Evolutionary conservation across 495 filamentous ascomycete species (phyloP).

Genomic region (Usnea hakonensis): DNA sequence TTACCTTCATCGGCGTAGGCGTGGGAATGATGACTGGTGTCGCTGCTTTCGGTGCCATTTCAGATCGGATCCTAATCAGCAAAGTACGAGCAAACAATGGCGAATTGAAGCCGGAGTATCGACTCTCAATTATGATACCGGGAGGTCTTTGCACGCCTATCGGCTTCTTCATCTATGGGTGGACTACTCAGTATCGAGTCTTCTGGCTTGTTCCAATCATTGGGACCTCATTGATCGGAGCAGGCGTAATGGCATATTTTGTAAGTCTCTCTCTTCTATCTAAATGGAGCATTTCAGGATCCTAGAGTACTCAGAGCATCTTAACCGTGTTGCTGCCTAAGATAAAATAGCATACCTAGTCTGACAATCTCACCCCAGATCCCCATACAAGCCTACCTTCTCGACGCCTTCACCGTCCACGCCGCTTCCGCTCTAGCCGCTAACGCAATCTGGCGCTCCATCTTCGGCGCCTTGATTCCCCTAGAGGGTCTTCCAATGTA

Average conservation of each 20-base stretch:
- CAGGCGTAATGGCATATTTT: conserved; percentile 28
- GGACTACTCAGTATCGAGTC: conserved; percentile 16
- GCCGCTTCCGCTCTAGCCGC: conserved; percentile 29
- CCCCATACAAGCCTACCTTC: conserved; percentile 49
- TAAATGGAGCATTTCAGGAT: too few relatives aligned
- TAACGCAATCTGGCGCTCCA: background rate
- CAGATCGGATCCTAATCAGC: conserved; percentile 28
- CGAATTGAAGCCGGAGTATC: conserved; percentile 21
- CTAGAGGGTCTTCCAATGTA: conserved; percentile 50
- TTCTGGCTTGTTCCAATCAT: conserved; percentile 33
- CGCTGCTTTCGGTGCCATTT: conserved; percentile 28
- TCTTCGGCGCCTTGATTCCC: background rate
- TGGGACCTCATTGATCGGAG: conserved; percentile 18
- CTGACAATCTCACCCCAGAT: conserved; percentile 18
- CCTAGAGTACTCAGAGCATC: too few relatives aligned
- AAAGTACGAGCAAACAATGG: background rate
- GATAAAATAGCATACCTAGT: too few relatives aligned
- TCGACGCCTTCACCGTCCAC: conserved; percentile 46
- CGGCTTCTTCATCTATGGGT: conserved; percentile 31
- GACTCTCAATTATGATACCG: conserved; percentile 26
- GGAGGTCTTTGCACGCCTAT: conserved; percentile 17
- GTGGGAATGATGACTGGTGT: conserved; percentile 42
- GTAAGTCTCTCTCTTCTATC: conserved; percentile 21
- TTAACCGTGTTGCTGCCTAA: too few relatives aligned
- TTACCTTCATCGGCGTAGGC: conserved; percentile 49